Evolutionary conservation across 2,329 filamentous ascomycete genomes (phyloP).

Genomic region (Colletotrichum acutatum): DNA sequence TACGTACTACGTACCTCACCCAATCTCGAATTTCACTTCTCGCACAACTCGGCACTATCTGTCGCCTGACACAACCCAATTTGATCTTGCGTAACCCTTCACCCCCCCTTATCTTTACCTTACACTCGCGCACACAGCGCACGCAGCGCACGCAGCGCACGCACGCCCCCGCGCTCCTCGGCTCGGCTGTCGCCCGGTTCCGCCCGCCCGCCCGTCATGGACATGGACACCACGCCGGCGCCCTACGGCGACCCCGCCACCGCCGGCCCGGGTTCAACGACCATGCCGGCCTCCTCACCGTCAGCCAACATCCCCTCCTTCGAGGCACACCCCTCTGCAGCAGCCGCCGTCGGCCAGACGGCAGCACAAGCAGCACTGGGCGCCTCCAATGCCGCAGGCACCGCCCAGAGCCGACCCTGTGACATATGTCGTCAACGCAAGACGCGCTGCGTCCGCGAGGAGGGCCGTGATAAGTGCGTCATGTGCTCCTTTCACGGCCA

Average conservation of each 20-base stretch:
- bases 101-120: background rate
- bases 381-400: constrained; percentile 7
- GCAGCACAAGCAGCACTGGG: background rate
- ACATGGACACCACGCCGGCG: constrained; percentile 28
- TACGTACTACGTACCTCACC: constrained; percentile 1
- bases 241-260: constrained; percentile 26
- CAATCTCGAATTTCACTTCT: background rate
- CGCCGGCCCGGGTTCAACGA: constrained; percentile 14
- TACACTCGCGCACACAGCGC: no score
- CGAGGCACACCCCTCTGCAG: constrained; percentile 5
- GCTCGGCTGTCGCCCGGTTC: constrained; percentile 25
- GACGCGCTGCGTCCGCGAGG: constrained; percentile 72
- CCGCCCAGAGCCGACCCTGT: constrained; percentile 56
- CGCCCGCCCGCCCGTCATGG: constrained; percentile 12
- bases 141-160: background rate
- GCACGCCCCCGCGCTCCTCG: background rate
- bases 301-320: constrained; percentile 9
- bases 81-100: constrained; percentile 2
- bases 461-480: constrained; percentile 68
- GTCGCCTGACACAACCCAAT: constrained; percentile 4
- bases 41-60: background rate
- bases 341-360: background rate
- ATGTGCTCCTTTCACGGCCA: constrained; percentile 75
- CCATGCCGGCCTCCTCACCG: constrained; percentile 14
- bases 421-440: constrained; percentile 75